Base-by-base conservation (phyloP, 352 stramenopile species). In the Globisporangium echinulatum region DNA sequence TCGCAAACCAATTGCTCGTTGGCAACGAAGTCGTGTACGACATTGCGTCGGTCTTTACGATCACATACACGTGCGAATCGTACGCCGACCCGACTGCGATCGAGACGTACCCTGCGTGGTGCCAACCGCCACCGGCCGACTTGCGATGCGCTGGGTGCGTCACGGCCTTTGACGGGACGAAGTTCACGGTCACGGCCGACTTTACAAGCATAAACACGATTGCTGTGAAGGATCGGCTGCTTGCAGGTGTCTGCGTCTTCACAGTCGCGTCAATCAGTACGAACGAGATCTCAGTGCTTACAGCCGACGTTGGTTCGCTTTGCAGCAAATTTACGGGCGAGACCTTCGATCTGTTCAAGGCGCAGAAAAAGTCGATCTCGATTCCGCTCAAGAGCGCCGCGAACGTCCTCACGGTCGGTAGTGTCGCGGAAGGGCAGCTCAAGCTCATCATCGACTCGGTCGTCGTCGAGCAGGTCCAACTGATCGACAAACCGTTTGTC, bases 71-170 rank as follows among this genome's bases (percentile, higher is more conserved):
- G 1, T 94, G 84, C 37, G 82, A 92, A 61, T 82, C 83, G 38
- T 97, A 96, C 62, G 96, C 88, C 11, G 82, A 95, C 38, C 88
- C 88, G 11, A 67, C 69, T 36, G 59, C 68, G 1, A 78, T 77
- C 48, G 72, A 72, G 3, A 73, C 69, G 1, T 87, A 94, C 19
- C 92, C 70, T 54, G 62, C 63, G 0, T 58, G 66, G 0, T 97
- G 90, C 50, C 72, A 64, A 4, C 79, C 78, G 14, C 67, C 56
- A 6, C 8, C 15, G 1, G 54, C 10, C 0, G 60, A 62, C 50
- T 59, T 48, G 66, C 67, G 83, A 48, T 94, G 72, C 62, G 63
- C 67, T 54, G 83, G 63, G 7, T 92, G 77, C 68, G 84, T 83
- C 55, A 92, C 74, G 3, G 65, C 55, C 13, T 87, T 97, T 51